Evolutionary conservation across 139 green algal species (phyloP).

Genomic region (Asterochloris sp.): DNA sequence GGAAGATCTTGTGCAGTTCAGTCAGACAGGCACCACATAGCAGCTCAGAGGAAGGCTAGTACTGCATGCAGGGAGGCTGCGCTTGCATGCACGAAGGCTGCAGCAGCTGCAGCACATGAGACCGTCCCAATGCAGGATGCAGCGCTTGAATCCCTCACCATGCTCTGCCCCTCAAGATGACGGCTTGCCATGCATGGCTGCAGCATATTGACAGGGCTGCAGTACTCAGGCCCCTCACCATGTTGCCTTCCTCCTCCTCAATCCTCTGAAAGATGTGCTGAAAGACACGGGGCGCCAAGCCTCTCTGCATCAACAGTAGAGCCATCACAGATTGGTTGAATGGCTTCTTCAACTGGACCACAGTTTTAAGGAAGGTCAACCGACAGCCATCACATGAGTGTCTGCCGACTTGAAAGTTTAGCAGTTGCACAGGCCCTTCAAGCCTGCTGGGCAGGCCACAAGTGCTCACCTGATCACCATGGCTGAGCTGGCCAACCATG

Average conservation of each 20-base stretch:
- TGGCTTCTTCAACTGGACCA: not conserved
- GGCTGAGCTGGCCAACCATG: constrained; percentile 13
- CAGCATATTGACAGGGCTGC: no score
- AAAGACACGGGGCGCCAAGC: constrained; percentile 26
- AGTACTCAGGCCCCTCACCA: not conserved
- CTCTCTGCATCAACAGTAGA: constrained; percentile 5
- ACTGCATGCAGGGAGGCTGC: no score
- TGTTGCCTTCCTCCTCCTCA: constrained; percentile 14
- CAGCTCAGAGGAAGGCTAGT: no score
- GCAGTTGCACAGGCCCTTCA: not conserved
- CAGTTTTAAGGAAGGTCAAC: not conserved
- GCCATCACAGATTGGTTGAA: not conserved
- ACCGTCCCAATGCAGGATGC: no score
- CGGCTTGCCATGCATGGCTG: no score
- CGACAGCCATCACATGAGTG: not conserved
- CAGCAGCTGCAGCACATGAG: no score
- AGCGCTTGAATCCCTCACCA: no score
- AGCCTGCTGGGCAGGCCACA: not conserved
- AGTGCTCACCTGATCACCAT: constrained; percentile 1
- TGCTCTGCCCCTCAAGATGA: no score
- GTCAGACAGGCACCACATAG: no score
- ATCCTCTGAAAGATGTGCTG: constrained; percentile 28
- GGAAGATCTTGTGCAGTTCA: no score
- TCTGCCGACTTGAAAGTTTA: not conserved
- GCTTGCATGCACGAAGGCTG: no score